Conservation (phyloP, 2,329 filamentous ascomycete genomes). For the Seiridium unicorne region DNA sequence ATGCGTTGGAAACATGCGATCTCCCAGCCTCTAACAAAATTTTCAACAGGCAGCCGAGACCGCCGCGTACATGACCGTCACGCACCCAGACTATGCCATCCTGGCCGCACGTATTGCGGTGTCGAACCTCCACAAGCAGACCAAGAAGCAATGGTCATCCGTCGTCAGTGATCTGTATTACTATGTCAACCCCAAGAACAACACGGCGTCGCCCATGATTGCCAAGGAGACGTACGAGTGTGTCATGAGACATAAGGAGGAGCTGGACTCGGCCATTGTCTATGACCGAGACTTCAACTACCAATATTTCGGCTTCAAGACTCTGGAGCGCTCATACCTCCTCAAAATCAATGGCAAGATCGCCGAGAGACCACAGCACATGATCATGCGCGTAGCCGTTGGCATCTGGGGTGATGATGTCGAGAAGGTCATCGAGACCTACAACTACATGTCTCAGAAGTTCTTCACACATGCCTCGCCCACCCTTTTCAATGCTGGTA, state of each 20-base stretch:
- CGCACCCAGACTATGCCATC: slow-evolving; percentile 97
- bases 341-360: slow-evolving; percentile 95
- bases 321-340: slow-evolving; percentile 94
- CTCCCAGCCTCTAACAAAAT: slow-evolving; percentile 13
- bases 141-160: slow-evolving; percentile 99
- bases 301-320: slow-evolving; percentile 99
- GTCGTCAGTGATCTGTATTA: slow-evolving; percentile 91
- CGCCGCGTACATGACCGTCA: slow-evolving; percentile 99
- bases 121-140: slow-evolving; percentile 99
- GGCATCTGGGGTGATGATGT: slow-evolving; percentile 95
- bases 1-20: not conserved
- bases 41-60: slow-evolving; percentile 84
- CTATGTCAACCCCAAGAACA: slow-evolving; percentile 95
- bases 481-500: slow-evolving; percentile 97
- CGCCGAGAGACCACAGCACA: slow-evolving; percentile 95
- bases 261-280: slow-evolving; percentile 97
- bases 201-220: slow-evolving; percentile 86
- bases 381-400: slow-evolving; percentile 99
- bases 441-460: slow-evolving; percentile 98
- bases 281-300: slow-evolving; percentile 99
- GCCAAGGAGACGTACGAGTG: slow-evolving; percentile 86
- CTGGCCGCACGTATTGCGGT: slow-evolving; percentile 97
- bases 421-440: slow-evolving; percentile 93
- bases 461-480: slow-evolving; percentile 98
- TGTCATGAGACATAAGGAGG: slow-evolving; percentile 93